Evolutionary conservation across 768 basidiomycete species (phyloP), one percentile per base, ranked within the genome.

Genomic region (Roridomyces roridus): DNA sequence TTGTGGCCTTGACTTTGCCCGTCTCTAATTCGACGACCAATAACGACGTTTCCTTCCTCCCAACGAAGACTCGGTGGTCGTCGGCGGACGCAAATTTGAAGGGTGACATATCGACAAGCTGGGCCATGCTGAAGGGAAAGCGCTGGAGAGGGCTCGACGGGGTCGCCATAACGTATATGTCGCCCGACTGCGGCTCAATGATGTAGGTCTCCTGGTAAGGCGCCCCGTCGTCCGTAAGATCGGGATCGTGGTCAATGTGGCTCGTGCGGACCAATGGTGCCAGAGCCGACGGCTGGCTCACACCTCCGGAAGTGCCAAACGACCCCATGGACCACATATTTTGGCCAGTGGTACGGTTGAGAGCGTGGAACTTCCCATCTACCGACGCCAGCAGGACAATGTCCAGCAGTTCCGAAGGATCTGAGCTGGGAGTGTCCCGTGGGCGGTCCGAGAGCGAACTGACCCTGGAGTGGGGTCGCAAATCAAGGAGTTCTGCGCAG

Each of bases 321-420:
- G n/a, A n/a, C n/a, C n/a, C n/a, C n/a, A n/a, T n/a, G n/a, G 93
- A 94, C 96, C 96, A 99, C 0, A 95, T 77, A 9, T 84, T 79
- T 15, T 83, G 82, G 0, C 96, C 96, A 0, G 89, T 88, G 0
- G 89, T 87, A 57, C 96, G 80, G 67, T 96, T 94, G 61, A 98
- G 80, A 0, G 94, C 97, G 77, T 98, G 96, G 29, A 99, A 87
- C 55, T 88, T 93, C 23, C 96, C 96, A 73, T 98, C 96, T 24
- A 99, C 87, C 7, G 94, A 94, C 1, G 95, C 92, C 11, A 96
- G 83, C 17, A 99, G 84, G 24, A 97, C 90, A 51, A 92, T 83
- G 66, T 96, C 90, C 56, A 94, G 72, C 11, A 96, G n/a, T n/a
- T n/a, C n/a, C n/a, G n/a, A 57, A 46, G 69, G 61, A 51, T 68